Evolutionary conservation across 176 grass and related monocot genomes (phyloP).

Genomic region (Aegilops umbellulata): DNA sequence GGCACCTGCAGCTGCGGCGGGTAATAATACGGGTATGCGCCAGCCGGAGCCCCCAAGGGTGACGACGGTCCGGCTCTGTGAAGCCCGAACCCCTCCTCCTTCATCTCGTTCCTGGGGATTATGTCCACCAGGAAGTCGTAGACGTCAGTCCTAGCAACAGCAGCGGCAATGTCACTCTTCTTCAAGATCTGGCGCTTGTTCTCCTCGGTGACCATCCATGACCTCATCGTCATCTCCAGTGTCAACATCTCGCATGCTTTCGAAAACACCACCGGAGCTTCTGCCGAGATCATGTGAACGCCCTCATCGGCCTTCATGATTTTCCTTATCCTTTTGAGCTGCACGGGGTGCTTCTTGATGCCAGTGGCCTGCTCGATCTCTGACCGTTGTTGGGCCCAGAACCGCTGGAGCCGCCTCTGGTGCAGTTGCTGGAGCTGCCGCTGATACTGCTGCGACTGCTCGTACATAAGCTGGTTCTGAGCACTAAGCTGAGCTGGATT

Average conservation of each 20-base stretch:
- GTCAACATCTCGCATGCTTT: conserved; percentile 64
- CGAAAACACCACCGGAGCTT: conserved; percentile 51
- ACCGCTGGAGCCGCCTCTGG: background rate
- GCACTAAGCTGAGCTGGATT: background rate
- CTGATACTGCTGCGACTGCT: background rate
- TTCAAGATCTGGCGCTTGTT: conserved; percentile 54
- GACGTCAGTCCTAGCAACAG: conserved; percentile 54
- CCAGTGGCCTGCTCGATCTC: background rate
- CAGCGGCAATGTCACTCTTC: conserved; percentile 57
- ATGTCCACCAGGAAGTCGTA: conserved; percentile 66
- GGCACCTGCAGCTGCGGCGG: conserved; percentile 23
- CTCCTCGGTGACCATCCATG: conserved; percentile 70
- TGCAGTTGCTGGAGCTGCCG: conserved; percentile 5
- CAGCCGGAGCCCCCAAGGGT: conserved; percentile 28
- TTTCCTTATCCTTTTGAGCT: conserved; percentile 52
- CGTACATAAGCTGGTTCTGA: background rate
- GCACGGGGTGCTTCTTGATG: background rate
- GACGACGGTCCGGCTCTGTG: conserved; percentile 19
- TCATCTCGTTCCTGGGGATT: conserved; percentile 43
- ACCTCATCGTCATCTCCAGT: conserved; percentile 58
- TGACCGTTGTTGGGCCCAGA: background rate
- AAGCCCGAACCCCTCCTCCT: conserved; percentile 38
- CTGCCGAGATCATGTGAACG: conserved; percentile 60
- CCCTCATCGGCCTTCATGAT: conserved; percentile 68
- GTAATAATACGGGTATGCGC: conserved; percentile 38